Base-by-base conservation (phyloP, 305 asterid species). In the Fraxinus sp. region DNA sequence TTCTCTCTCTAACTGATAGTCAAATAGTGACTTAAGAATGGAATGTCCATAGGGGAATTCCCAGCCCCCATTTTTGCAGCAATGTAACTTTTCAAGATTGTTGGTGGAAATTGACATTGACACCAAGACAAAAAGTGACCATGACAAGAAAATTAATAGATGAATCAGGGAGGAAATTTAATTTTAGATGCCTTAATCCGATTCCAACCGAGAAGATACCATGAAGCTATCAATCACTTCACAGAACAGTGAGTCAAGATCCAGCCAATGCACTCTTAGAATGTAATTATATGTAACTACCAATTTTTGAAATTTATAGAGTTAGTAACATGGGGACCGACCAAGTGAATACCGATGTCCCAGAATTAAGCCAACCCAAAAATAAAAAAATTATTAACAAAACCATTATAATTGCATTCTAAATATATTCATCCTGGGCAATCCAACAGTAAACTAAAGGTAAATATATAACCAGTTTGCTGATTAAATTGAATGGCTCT, bases 401-500 rank as follows among this genome's bases (percentile, higher is more conserved):
- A 73, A 64, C 37, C 49, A 33, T 66, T 59, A 33, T 18, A 24
- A 26, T 28, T 70, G 57, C 77, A 73, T 30, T 81, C 32, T 30
- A 79, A 66, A 79, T 70, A 86, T 79, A 76, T 83, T 80, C 80
- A 66, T 64, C 59, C 1, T 77, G 18, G 20, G 59, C 30, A 68
- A 66, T 66, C 30, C 70, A 75, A 46, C 24, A 46, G 28, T 70
- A 72, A 66, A 26, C 77, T 28, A 55, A 76, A 84, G 77, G 13
- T n/a, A 55, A 55, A 55, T 55, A 55, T 52, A 26, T 57, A 52
- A 66, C 16, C 80, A 24, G 36, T 26, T 66, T 4, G 74, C 74
- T 10, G 37, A 5, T 66, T 66, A 66, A 28, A 66, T 62, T 64
- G 43, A 70, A 52, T 39, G 33, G 78, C n/a, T 36, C 75, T 78